Evolutionary conservation across 352 stramenopile genomes (phyloP), one percentile per base, ranked within the genome.

Genomic region (Pilasporangium apinafurcum): DNA sequence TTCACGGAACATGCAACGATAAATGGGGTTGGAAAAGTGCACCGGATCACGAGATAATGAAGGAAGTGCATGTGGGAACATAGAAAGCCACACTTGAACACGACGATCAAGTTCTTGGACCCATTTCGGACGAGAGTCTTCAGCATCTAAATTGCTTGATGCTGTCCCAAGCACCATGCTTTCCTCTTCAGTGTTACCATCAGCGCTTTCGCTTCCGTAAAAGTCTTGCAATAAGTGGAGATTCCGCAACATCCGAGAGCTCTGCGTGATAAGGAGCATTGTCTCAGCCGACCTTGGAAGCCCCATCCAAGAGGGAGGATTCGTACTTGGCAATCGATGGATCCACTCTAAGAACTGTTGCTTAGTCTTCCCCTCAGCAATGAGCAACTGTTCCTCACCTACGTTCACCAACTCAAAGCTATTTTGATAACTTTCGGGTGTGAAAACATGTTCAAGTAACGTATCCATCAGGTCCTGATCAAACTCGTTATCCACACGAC

Each of bases 381-480:
- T 88, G 13, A 95, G 51, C 16, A 97, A 44, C 21, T 59, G 62
- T 17, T 69, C 60, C 34, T 72, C 64, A 20, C 53, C 61, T 33
- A 54, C 44, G 9, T 53, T 58, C 17, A 90, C 78, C 21, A 91
- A 65, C 40, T 70, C 53, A 44, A 88, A 92, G 4, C 70, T 84
- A 42, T 77, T 83, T 56, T 98, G 80, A 57, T 99, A 99, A 48
- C 82, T 92, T 31, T 97, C 65, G 4, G 90, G 80, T 6, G 89
- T 95, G 65, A 99, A 99, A 9, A 98, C 64, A 13, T 70, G 74
- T 35, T 89, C 76, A 13, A 99, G 70, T 42, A 99, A 67, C 36
- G 83, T 88, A 37, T 98, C 89, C 44, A 99, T 78, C 26, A 99
- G 65, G 44, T 90, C 58, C 58, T 99, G 95, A 54, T 99, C 97